These are phyloP conservation scores for Fusarium vanettenii DNA, from an alignment of 2,329 filamentous ascomycete species.

Conservation along the genomic window DNA sequence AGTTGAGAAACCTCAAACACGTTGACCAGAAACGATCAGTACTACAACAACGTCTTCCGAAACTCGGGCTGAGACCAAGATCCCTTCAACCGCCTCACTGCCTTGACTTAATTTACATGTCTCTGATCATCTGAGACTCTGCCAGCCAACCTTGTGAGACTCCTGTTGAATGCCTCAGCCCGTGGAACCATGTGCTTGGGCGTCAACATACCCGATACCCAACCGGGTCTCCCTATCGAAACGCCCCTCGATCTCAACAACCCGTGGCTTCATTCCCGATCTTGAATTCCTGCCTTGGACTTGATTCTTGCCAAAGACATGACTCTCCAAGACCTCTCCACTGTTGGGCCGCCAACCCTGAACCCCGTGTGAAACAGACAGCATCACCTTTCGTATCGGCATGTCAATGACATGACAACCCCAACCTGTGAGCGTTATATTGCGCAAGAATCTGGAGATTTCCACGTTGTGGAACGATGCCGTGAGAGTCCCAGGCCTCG, in stretches of 20 bases:
- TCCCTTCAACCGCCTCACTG: neutral
- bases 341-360: neutral
- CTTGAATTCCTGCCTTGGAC: neutral
- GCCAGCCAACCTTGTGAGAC: neutral
- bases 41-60: neutral
- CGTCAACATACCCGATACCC: neutral
- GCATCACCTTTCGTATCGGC: neutral
- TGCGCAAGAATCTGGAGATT: neutral
- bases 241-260: neutral
- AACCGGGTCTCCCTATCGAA: neutral
- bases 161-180: neutral
- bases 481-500: constrained; percentile 5
- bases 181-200: neutral
- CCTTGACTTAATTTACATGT: neutral
- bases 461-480: constrained; percentile 24
- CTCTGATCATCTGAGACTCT: neutral
- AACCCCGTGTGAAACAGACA: neutral
- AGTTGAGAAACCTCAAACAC: neutral
- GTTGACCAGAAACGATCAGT: neutral
- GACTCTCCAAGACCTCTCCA: neutral
- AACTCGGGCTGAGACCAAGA: neutral
- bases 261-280: neutral
- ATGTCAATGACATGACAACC: neutral
- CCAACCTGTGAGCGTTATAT: neutral
- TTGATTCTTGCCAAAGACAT: neutral